phyloP scores from a whole-genome alignment of 2,329 filamentous ascomycete species.

The Hansfordia pulvinata region DNA sequence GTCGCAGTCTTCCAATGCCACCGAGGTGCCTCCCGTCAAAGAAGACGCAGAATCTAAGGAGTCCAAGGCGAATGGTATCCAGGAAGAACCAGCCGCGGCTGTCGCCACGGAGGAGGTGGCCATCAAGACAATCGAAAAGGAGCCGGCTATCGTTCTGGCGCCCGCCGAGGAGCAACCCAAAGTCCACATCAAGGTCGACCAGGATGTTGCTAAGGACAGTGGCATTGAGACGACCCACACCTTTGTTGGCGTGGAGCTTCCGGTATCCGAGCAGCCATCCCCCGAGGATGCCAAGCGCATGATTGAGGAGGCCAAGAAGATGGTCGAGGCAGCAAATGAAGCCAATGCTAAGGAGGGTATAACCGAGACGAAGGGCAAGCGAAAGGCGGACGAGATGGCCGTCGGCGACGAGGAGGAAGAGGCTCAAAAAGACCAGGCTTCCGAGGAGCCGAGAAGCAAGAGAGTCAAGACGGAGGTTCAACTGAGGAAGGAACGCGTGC shows the following conservation, averaged over 20 bases:
- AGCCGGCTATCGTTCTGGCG: conserved; percentile 32
- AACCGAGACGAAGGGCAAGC: conserved; percentile 42
- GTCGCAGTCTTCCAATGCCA: too few species aligned
- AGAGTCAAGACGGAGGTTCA: conserved; percentile 70
- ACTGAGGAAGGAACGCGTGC: conserved; percentile 72
- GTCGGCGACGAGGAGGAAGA: conserved; percentile 47
- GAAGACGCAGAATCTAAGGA: conserved; percentile 17
- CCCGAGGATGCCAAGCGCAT: conserved; percentile 70
- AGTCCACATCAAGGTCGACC: conserved; percentile 58
- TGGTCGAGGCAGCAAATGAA: conserved; percentile 64
- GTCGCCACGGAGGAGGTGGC: conserved; percentile 21
- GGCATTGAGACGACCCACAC: conserved; percentile 58
- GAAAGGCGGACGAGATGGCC: conserved; percentile 60
- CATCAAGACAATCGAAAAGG: conserved; percentile 35
- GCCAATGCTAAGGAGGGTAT: conserved; percentile 25
- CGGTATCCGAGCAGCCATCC: conserved; percentile 53
- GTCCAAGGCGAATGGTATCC: conserved; percentile 18
- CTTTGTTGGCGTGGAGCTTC: conserved; percentile 63
- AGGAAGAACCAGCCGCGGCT: conserved; percentile 34
- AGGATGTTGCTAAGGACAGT: conserved; percentile 31
- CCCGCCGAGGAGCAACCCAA: conserved; percentile 42
- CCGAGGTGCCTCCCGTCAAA: conserved; percentile 19
- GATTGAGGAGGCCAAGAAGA: conserved; percentile 75
- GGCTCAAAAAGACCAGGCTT: conserved; percentile 19
- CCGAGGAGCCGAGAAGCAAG: conserved; percentile 47